Base-by-base conservation (phyloP, 2,329 filamentous ascomycete genomes). In the Fusarium newnesense region DNA sequence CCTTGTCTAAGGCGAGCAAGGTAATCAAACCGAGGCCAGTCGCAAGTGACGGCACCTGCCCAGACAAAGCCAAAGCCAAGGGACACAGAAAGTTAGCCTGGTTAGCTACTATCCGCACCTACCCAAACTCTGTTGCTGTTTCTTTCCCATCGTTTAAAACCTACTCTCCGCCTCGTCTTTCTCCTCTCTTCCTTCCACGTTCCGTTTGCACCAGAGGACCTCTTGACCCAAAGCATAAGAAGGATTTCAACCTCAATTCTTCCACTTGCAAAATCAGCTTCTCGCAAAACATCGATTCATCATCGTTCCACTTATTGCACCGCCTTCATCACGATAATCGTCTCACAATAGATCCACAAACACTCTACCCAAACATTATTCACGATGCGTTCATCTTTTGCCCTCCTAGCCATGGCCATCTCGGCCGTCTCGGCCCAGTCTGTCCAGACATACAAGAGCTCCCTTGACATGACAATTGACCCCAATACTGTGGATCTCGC, bases 401-500 rank as follows among this genome's bases (percentile, higher is more conserved):
- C 83, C 67, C 67, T 85, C 72, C 75, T 84, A 74, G 83, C 84
- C 78, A 80, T 88, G 73, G 86, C 86, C 74, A 81, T 83, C 72
- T 79, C 81, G 64, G 77, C 82, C 67, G 84, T 83, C 71, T 83
- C 81, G 68, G 85, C 85, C 56, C 82, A 74, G 63, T 24, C 64
- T 46, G 79, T 80, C 50, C 76, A 81, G 60, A 85, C 84, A 80
- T 88, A 85, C 77, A 85, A 80, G 59, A 83, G 80, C 77, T 78
- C 81, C 58, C 80, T 83, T 50, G 74, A 83, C 75, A 84, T 84
- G 81, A 79, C 69, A 13, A 84, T 89, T 69, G 75, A 86, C 74
- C 79, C 84, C 34, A 75, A 52, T 70, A 52, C 64, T 9, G 80
- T 88, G 34, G 52, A 79, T 5, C 69, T 80, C 28, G 70, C 75